Evolutionary conservation across 2,329 filamentous ascomycete species (phyloP).

Genomic region (Xylariaceae sp.): DNA sequence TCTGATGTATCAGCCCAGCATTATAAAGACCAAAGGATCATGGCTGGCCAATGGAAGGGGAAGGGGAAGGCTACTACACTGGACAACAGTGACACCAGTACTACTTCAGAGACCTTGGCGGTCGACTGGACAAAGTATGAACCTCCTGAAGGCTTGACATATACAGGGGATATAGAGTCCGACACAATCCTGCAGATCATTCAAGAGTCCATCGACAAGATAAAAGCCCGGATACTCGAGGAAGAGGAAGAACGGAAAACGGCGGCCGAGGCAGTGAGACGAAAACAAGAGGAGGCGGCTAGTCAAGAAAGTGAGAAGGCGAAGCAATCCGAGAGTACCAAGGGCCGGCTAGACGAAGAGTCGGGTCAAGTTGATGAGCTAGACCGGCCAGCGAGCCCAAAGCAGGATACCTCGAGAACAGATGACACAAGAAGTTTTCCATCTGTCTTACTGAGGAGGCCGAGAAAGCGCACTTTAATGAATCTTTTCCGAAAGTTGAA

Average conservation of each 20-base stretch:
- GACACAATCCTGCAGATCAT: constrained; percentile 52
- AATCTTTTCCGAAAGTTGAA: constrained; percentile 47
- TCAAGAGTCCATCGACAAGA: constrained; percentile 52
- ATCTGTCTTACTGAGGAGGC: constrained; percentile 33
- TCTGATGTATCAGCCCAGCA: constrained; percentile 10
- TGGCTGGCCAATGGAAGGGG: constrained; percentile 24
- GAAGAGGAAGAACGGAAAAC: constrained; percentile 38
- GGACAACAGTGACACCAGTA: background rate
- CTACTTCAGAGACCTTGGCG: constrained; percentile 13
- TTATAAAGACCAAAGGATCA: constrained; percentile 14
- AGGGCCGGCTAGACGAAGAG: background rate
- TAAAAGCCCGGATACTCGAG: constrained; percentile 48
- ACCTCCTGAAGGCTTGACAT: constrained; percentile 52
- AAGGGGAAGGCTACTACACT: constrained; percentile 33
- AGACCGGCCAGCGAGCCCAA: background rate
- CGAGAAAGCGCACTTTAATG: constrained; percentile 45
- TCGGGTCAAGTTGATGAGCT: background rate
- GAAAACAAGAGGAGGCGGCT: constrained; percentile 34
- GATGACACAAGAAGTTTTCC: background rate
- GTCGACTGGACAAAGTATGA: constrained; percentile 56
- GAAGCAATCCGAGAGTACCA: background rate
- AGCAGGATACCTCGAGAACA: background rate
- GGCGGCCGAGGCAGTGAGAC: constrained; percentile 33
- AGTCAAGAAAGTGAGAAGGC: constrained; percentile 16
- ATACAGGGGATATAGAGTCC: constrained; percentile 47